phyloP scores from a whole-genome alignment of 225 moss, liverwort and hornwort species.

The Straminergon stramineum region DNA sequence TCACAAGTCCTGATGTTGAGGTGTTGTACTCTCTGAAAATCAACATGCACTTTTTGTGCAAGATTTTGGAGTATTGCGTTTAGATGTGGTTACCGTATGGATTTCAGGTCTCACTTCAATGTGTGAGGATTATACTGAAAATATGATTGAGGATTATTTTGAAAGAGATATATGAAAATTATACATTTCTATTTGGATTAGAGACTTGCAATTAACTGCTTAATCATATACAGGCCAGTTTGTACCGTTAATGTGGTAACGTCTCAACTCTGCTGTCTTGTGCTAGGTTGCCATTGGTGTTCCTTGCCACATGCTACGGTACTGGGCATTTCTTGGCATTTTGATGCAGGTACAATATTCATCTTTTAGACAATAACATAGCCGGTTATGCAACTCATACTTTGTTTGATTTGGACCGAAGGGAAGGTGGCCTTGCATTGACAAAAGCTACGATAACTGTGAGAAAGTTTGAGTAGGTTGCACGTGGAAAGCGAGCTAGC shows the following conservation, averaged over 20 bases:
- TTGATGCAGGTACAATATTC: constrained; percentile 61
- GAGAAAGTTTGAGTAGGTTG: background rate
- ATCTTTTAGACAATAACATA: background rate
- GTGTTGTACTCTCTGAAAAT: background rate
- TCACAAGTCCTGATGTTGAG: background rate
- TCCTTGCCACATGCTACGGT: constrained; percentile 95
- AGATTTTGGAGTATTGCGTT: background rate
- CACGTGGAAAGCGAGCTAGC: background rate
- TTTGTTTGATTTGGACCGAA: background rate
- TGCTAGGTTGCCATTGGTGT: constrained; percentile 76
- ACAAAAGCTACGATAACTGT: background rate
- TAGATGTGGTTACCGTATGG: background rate
- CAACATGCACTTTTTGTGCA: background rate
- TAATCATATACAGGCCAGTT: background rate
- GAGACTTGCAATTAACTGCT: background rate
- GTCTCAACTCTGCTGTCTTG: background rate
- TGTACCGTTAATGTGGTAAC: background rate
- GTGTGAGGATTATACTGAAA: background rate
- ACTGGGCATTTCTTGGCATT: constrained; percentile 97
- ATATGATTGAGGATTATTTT: background rate
- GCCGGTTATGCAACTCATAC: background rate
- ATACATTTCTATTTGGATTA: background rate
- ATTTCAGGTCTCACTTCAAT: background rate
- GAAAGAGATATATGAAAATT: background rate
- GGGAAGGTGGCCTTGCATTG: background rate